Evolutionary conservation across 306 rosid genomes (phyloP).

Genomic region (Vigna radiata): DNA sequence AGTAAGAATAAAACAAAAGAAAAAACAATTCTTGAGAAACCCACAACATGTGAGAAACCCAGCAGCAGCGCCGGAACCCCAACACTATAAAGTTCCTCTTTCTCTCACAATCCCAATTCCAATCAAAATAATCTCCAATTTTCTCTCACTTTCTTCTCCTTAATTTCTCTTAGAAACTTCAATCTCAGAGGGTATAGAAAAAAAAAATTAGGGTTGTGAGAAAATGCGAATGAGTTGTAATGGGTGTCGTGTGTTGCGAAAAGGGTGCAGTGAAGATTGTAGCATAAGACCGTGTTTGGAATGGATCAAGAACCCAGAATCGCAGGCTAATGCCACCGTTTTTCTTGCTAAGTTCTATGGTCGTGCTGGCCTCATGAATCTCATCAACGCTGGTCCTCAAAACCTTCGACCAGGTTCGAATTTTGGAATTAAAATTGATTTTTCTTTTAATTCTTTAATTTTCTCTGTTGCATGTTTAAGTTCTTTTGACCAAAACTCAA

Average conservation of each 20-base stretch:
- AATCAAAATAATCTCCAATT: background rate
- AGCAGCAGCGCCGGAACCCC: slow-evolving; percentile 59
- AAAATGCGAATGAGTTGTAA: slow-evolving; percentile 97
- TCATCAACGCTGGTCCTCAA: slow-evolving; percentile 83
- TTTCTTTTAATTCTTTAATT: background rate
- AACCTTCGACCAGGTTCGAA: slow-evolving; percentile 81
- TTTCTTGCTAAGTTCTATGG: slow-evolving; percentile 97
- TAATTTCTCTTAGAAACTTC: background rate
- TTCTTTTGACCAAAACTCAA: background rate
- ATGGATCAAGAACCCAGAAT: slow-evolving; percentile 84
- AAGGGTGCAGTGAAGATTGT: slow-evolving; percentile 94
- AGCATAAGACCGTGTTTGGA: slow-evolving; percentile 86
- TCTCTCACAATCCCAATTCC: slow-evolving; percentile 3
- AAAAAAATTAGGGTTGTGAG: background rate
- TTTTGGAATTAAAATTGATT: too few relatives aligned
- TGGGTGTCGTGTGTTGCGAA: slow-evolving; percentile 87
- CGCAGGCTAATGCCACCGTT: slow-evolving; percentile 93
- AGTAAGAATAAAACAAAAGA: background rate
- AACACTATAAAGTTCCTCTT: slow-evolving; percentile 40
- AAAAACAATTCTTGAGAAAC: slow-evolving; percentile 36
- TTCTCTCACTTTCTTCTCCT: background rate
- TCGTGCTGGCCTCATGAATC: slow-evolving; percentile 96
- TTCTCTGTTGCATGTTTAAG: background rate
- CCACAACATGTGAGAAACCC: slow-evolving; percentile 53
- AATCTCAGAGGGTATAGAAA: background rate